phyloP scores from a whole-genome alignment of 768 basidiomycete species.

The Botryobasidium botryosum region DNA sequence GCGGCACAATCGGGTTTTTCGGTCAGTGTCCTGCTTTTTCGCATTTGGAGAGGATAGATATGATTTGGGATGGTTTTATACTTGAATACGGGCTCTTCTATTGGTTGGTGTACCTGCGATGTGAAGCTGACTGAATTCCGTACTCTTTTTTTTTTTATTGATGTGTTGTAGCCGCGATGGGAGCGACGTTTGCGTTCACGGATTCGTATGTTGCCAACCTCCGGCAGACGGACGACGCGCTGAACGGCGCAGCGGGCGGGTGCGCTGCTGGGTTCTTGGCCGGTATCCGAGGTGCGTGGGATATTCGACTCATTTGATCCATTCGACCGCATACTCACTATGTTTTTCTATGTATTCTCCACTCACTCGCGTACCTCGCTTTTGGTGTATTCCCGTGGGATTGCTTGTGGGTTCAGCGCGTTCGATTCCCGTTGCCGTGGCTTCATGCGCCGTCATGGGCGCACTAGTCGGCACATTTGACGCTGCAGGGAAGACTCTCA shows the following conservation, averaged over 20 bases:
- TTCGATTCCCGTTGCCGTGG: slow-evolving; percentile 68
- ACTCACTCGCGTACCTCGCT: too few species aligned
- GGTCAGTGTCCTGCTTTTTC: slow-evolving; percentile 32
- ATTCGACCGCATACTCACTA: too few species aligned
- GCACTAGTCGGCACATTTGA: slow-evolving; percentile 69
- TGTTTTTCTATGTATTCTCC: too few species aligned
- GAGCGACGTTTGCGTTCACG: slow-evolving; percentile 66
- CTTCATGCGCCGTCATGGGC: slow-evolving; percentile 62
- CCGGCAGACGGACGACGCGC: slow-evolving; percentile 56
- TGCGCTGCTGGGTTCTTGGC: slow-evolving; percentile 90
- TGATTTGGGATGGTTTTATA: too few species aligned
- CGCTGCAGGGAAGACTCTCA: slow-evolving; percentile 45
- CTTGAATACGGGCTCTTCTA: too few species aligned
- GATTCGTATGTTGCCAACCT: slow-evolving; percentile 70
- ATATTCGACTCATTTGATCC: background rate
- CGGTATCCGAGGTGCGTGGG: slow-evolving; percentile 54
- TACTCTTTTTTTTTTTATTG: too few species aligned
- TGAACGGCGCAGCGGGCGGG: slow-evolving; percentile 73
- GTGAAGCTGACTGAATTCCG: background rate
- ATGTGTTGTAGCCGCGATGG: slow-evolving; percentile 57
- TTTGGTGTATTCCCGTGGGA: background rate
- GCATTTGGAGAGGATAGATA: too few species aligned
- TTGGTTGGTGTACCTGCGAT: too few species aligned
- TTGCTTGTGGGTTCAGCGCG: slow-evolving; percentile 38
- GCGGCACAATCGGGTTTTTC: slow-evolving; percentile 82